phyloP scores from a whole-genome alignment of 2,329 filamentous ascomycete species.

The Hypoxylon sp. region DNA sequence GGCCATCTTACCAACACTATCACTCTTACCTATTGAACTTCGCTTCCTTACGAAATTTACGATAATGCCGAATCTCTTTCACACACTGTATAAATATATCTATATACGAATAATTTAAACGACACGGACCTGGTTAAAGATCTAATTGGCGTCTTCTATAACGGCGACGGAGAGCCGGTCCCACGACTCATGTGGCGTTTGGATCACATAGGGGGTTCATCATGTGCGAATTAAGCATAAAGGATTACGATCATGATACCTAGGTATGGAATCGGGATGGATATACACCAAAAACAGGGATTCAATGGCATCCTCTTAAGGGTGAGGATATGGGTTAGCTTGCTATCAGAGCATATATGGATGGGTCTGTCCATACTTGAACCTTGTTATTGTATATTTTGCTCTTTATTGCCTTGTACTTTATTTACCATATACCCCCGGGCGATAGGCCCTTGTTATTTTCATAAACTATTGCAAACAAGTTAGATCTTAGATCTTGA shows the following conservation, averaged over 20 bases:
- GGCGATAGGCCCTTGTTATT: conserved; percentile 18
- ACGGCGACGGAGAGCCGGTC: conserved; percentile 11
- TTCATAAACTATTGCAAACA: conserved; percentile 1
- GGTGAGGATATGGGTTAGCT: background rate
- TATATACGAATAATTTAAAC: conserved; percentile 36
- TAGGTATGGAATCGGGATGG: conserved; percentile 19
- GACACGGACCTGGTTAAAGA: conserved; percentile 21
- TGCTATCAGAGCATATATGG: conserved; percentile 12
- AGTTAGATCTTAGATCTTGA: conserved; percentile 25
- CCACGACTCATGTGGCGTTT: conserved; percentile 33
- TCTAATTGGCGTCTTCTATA: conserved; percentile 30
- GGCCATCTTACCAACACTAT: background rate
- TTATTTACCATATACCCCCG: conserved; percentile 32
- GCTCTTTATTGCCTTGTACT: conserved; percentile 11
- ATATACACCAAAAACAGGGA: conserved; percentile 28
- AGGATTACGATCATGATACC: conserved; percentile 19
- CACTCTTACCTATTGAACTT: background rate
- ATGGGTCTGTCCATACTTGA: background rate
- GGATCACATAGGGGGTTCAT: conserved; percentile 17
- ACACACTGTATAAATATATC: conserved; percentile 45
- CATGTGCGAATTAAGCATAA: conserved; percentile 3
- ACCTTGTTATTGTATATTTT: conserved; percentile 15
- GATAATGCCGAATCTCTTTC: conserved; percentile 42
- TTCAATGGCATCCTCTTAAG: conserved; percentile 6
- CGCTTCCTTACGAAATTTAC: conserved; percentile 44